Base-by-base conservation (phyloP, 192 early-diverging fungal genomes). In the Fimicolochytrium jonesii region DNA sequence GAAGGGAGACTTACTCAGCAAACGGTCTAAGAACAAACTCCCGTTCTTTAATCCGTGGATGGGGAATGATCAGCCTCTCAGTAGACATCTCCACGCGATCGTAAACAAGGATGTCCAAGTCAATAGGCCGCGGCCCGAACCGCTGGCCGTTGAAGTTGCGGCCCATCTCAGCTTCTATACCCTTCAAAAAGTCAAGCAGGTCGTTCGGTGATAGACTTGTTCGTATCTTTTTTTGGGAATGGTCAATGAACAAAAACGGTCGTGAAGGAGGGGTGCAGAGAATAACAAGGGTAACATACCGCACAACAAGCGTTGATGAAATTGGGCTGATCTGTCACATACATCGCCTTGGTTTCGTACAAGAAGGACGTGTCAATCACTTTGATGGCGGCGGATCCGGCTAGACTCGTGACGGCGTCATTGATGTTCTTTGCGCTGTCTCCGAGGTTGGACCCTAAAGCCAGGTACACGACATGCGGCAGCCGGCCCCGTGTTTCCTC, bases 291-390 rank as follows among this genome's bases (percentile, higher is more conserved):
- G 15, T 20, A 11, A 37, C 57, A 47, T 61, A 90, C 84, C 74
- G 92, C 90, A 67, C 83, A 87, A 0, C 86, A 92, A 3, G 82
- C 92, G 57, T 99, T 99, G 49, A 99, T 61, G 68, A 98, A 99
- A 35, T 72, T 64, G 3, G 92, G 87, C 67, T 99, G 97, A 34
- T 99, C 92, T 13, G 82, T 78, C 17, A 87, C 81, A 70, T 99
- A 98, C 97, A 99, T 99, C 30, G 97, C 92, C 9, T 86, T 78
- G 0, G 95, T 95, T 67, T 97, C 92, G 72, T 99, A 99, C 28
- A 99, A 74, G 72, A 93, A 99, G 26, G 91, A 93, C 9, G 97
- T 97, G 61, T 98, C 92, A 11, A 87, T 67, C 0, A 98, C 66
- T 22, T 64, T 48, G 49, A 77, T 74, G 23, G 42, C 54, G 20